These are phyloP conservation scores for Lotus japonicus DNA, from an alignment of 306 rosid genomes.

Conservation along the genomic window DNA sequence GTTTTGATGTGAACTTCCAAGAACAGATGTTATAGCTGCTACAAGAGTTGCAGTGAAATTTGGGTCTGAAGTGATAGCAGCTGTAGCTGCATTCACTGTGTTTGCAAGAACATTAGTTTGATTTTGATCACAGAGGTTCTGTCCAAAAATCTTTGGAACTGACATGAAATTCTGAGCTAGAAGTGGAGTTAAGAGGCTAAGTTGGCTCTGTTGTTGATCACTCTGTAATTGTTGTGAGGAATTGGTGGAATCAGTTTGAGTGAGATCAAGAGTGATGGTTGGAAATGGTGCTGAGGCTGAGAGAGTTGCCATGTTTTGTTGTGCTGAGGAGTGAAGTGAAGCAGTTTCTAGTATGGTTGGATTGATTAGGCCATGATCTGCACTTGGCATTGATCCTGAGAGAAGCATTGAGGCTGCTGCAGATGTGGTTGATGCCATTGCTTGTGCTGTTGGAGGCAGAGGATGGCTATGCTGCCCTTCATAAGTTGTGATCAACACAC, in stretches of 20 bases:
- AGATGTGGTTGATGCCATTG: constrained; percentile 69
- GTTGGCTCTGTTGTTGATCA: neutral
- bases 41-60: constrained; percentile 57
- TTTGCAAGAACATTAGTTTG: constrained; percentile 2
- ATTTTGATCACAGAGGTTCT: constrained; percentile 12
- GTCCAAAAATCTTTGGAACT: constrained; percentile 13
- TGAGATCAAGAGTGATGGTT: constrained; percentile 66
- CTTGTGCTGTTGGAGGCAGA: constrained; percentile 65
- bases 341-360: constrained; percentile 31
- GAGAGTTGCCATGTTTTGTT: constrained; percentile 46
- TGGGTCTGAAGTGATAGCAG: constrained; percentile 57
- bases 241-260: constrained; percentile 7
- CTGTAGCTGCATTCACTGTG: constrained; percentile 39
- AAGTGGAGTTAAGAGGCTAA: constrained; percentile 8
- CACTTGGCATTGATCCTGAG: constrained; percentile 57
- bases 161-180: constrained; percentile 11
- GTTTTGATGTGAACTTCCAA: constrained; percentile 33
- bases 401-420: constrained; percentile 70
- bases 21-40: constrained; percentile 50
- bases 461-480: constrained; percentile 81
- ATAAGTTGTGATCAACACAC: constrained; percentile 57
- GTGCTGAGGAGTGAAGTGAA: constrained; percentile 18
- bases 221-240: constrained; percentile 4
- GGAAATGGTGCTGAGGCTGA: constrained; percentile 80
- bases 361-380: constrained; percentile 32